Conservation (phyloP, 2,329 filamentous ascomycete genomes). For the Trichoderma koningii region DNA sequence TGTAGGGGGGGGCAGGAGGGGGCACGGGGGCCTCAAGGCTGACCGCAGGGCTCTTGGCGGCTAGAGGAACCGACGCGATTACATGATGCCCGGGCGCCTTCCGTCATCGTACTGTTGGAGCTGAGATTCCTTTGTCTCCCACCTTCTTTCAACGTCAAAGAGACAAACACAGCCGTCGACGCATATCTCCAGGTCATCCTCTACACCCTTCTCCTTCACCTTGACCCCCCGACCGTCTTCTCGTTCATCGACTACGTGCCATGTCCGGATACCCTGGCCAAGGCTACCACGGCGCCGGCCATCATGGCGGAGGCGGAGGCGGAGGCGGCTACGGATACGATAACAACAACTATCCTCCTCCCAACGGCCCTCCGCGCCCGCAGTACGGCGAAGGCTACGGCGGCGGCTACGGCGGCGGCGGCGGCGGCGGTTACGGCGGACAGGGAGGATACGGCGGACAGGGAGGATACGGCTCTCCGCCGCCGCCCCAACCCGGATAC, state of each 20-base stretch:
- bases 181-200: neutral
- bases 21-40: neutral
- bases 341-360: constrained; percentile 27
- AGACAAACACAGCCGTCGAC: neutral
- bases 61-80: neutral
- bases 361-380: constrained; percentile 30
- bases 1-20: neutral
- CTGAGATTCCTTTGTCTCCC: neutral
- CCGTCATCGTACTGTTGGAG: too few relatives aligned
- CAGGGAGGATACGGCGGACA: constrained; percentile 31
- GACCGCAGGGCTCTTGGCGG: constrained; percentile 6
- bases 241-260: constrained; percentile 15
- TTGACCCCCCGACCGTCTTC: constrained; percentile 13
- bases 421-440: constrained; percentile 27
- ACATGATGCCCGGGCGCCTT: neutral
- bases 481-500: constrained; percentile 29
- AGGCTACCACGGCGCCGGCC: constrained; percentile 42
- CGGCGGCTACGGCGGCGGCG: constrained; percentile 30
- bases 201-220: neutral
- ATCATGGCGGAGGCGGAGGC: constrained; percentile 38
- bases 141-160: neutral
- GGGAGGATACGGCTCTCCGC: constrained; percentile 32
- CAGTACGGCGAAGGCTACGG: constrained; percentile 31
- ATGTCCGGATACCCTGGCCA: constrained; percentile 49
- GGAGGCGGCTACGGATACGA: constrained; percentile 38